Conservation (phyloP, 257 asterid genomes). For the Avicennia marina region DNA sequence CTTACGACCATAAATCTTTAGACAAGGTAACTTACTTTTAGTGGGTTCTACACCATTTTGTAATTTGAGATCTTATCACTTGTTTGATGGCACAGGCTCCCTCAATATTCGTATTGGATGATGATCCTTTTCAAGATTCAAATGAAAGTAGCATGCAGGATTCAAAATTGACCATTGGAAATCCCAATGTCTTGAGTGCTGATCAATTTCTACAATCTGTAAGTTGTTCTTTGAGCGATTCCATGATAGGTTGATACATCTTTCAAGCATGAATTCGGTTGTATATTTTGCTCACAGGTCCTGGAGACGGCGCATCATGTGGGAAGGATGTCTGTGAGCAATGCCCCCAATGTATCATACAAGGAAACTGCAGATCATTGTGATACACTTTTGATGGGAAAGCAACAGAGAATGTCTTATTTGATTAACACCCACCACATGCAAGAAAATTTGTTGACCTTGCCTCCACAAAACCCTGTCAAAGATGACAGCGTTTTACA, state of each 20-base stretch:
- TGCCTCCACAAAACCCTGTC: slow-evolving; percentile 28
- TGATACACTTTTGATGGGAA: slow-evolving; percentile 66
- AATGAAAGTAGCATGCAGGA: slow-evolving; percentile 31
- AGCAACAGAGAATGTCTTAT: slow-evolving; percentile 69
- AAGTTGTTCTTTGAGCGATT: slow-evolving; percentile 25
- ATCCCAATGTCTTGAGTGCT: slow-evolving; percentile 63
- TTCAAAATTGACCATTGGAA: slow-evolving; percentile 32
- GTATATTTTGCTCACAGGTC: slow-evolving; percentile 38
- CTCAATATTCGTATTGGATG: slow-evolving; percentile 38
- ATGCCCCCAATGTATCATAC: slow-evolving; percentile 59
- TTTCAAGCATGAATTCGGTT: background rate
- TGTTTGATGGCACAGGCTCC: slow-evolving; percentile 40
- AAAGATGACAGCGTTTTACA: slow-evolving; percentile 17
- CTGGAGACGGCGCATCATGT: slow-evolving; percentile 74
- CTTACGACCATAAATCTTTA: slow-evolving; percentile 29
- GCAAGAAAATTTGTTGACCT: slow-evolving; percentile 36
- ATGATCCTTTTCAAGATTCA: slow-evolving; percentile 38
- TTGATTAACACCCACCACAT: slow-evolving; percentile 48
- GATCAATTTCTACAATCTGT: slow-evolving; percentile 93
- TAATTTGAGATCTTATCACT: slow-evolving; percentile 19
- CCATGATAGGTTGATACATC: background rate
- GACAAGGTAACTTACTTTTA: slow-evolving; percentile 33
- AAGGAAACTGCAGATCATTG: slow-evolving; percentile 76
- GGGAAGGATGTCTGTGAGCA: slow-evolving; percentile 66
- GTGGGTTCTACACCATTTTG: background rate